Conservation (phyloP, 2,329 filamentous ascomycete species). For the Clathrospora elynae region DNA sequence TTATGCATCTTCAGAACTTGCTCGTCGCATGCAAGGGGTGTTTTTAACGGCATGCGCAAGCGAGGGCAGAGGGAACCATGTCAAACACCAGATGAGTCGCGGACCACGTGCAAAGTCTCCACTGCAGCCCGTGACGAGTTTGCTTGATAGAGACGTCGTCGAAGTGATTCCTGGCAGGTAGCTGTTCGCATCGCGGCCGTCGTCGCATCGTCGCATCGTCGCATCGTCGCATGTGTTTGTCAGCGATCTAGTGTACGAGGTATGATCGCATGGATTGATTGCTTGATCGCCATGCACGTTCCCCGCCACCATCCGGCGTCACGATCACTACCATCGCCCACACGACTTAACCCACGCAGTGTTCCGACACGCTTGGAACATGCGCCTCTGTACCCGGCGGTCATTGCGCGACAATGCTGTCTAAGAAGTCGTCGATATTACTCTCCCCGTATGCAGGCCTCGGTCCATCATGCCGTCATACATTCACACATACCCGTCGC, state of each 20-base stretch:
- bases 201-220: no score
- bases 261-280: no score
- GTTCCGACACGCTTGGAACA: constrained; percentile 21
- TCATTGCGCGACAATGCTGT: constrained; percentile 45
- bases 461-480: constrained; percentile 49
- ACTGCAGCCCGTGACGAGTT: no score
- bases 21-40: constrained; percentile 19
- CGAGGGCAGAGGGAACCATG: constrained; percentile 24
- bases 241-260: no score
- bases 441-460: constrained; percentile 28
- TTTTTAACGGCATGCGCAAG: constrained; percentile 23
- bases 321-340: no score
- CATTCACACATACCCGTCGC: constrained; percentile 31
- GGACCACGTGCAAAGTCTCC: background rate
- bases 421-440: constrained; percentile 33
- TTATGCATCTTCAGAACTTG: constrained; percentile 25
- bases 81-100: constrained; percentile 27
- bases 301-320: no score
- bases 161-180: constrained; percentile 6
- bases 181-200: no score
- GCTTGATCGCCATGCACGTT: no score
- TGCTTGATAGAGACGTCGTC: no score
- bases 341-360: constrained; percentile 9
- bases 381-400: constrained; percentile 26
- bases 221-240: no score